phyloP scores from a whole-genome alignment of 2,329 filamentous ascomycete genomes.

The Cytospora schulzeri region DNA sequence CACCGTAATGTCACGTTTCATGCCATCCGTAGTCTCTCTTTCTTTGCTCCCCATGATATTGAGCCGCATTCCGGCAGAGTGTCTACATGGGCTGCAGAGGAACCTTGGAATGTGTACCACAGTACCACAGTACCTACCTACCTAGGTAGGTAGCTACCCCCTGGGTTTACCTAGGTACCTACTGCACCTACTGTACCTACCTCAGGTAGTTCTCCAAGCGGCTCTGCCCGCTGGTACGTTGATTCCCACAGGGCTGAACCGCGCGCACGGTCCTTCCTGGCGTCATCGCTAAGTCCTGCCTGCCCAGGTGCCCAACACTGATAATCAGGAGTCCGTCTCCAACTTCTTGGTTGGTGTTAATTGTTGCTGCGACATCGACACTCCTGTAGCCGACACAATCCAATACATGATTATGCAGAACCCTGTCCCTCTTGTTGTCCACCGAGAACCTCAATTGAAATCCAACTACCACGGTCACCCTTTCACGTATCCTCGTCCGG shows the following conservation, averaged over 20 bases:
- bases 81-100: too few relatives aligned
- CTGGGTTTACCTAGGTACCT: too few relatives aligned
- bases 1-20: not conserved
- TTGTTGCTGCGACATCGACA: constrained; percentile 11
- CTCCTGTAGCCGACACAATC: constrained; percentile 1
- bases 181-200: not conserved
- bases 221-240: too few relatives aligned
- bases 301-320: not conserved
- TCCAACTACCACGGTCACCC: not conserved
- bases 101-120: not conserved
- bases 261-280: constrained; percentile 7
- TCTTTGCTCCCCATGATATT: not conserved
- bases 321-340: constrained; percentile 13
- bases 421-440: not conserved
- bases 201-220: too few relatives aligned
- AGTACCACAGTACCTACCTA: too few relatives aligned
- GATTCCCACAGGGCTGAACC: constrained; percentile 20
- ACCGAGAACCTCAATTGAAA: constrained; percentile 7
- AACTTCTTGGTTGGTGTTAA: not conserved
- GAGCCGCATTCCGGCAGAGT: not conserved
- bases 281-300: constrained; percentile 8
- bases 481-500: constrained; percentile 1
- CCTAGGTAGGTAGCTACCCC: too few relatives aligned
- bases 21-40: not conserved
- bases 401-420: not conserved